Evolutionary conservation across 2,329 filamentous ascomycete genomes (phyloP), one percentile per base, ranked within the genome.

Genomic region (Macrophomina phaseolina): DNA sequence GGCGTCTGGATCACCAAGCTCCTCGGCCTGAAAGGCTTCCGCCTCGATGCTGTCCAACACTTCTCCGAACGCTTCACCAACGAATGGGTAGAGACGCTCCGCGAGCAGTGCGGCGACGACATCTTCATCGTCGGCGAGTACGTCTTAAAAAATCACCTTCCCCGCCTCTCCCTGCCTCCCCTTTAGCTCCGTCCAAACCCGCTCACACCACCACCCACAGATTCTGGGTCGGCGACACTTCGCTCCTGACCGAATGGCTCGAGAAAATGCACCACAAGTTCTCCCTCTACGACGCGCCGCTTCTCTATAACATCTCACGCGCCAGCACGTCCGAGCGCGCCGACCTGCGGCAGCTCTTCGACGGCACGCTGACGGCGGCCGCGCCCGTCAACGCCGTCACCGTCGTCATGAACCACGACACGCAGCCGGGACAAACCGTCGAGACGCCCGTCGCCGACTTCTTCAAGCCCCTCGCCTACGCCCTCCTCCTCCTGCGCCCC

Each of bases 31-130:
- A 82, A 84, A 68, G 90, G 90, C 0, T 89, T 92, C 75, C 83
- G 90, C 18, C 84, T 92, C 61, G 90, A 93, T 74, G 90, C 90
- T 12, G 87, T 89, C 36, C 90, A 91, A 77, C 90, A 93, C 77
- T 91, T 89, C 76, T 89, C 86, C 34, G 85, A 86, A 67, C 81
- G 83, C n/a, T 92, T 92, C 73, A 83, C 89, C 38, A 83, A 82
- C 49, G 83, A 87, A n/a, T 91, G 91, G 77, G 84, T 91, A 61
- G 79, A 80, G 5, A 80, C 85, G 53, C 77, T 91, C 67, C 85
- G 75, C 45, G 70, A 75, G 23, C 65, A 77, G 85, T 72, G 79
- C 81, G 84, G 84, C 2, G 77, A 82, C 12, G 78, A 85, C 14
- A 87, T 88, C 76, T 89, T 91, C 72, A 79, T 91, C 16, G 86